Conservation (phyloP, 257 asterid species). For the Plectranthus barbatus region DNA sequence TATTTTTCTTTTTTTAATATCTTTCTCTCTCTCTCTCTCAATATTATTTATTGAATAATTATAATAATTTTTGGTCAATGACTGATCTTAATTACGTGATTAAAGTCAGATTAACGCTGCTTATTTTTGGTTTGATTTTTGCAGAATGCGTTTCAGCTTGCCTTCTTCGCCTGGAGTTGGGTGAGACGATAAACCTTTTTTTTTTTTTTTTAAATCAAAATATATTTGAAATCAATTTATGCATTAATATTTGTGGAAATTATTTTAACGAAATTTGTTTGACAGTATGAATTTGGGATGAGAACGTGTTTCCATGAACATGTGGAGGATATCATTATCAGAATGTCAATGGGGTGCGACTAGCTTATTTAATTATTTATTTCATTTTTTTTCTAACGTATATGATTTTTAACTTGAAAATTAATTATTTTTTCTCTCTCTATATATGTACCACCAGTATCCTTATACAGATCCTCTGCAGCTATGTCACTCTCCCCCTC, state of each 20-base stretch:
- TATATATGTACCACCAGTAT: slow-evolving; percentile 32
- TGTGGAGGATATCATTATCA: slow-evolving; percentile 62
- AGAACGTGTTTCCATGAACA: slow-evolving; percentile 74
- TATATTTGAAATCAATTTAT: too few relatives aligned
- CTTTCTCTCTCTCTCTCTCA: too few relatives aligned
- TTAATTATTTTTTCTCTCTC: background rate
- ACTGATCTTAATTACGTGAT: too few relatives aligned
- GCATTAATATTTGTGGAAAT: too few relatives aligned
- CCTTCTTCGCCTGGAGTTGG: slow-evolving; percentile 87
- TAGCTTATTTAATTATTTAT: background rate
- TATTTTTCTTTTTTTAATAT: background rate
- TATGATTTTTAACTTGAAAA: too few relatives aligned
- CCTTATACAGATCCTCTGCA: slow-evolving; percentile 70
- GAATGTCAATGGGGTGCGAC: slow-evolving; percentile 81
- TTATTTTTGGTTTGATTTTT: background rate
- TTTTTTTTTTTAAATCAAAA: too few relatives aligned
- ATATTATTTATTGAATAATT: background rate
- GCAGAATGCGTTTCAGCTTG: slow-evolving; percentile 90
- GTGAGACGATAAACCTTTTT: too few relatives aligned
- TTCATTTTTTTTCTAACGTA: background rate
- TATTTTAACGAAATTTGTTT: too few relatives aligned
- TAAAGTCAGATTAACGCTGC: background rate
- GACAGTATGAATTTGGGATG: slow-evolving; percentile 67
- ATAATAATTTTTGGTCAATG: too few relatives aligned
- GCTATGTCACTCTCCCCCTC: slow-evolving; percentile 85